Evolutionary conservation across 1,284 basidiomycete genomes (phyloP), one percentile per base, ranked within the genome.

Genomic region (Coniophora puteana): DNA sequence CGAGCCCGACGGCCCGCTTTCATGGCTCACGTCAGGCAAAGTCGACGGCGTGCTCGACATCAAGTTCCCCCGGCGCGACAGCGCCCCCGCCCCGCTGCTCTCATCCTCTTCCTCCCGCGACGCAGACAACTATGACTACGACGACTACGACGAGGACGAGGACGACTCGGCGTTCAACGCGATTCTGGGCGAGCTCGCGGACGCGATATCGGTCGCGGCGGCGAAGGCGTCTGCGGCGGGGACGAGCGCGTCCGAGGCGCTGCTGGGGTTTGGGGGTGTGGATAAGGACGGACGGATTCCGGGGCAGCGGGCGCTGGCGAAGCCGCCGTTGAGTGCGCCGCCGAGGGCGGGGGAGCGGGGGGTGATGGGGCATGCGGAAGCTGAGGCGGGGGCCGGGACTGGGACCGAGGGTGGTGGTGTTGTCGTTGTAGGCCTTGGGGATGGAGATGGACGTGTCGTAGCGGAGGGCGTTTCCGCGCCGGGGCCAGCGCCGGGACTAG

Each of bases 11-110:
- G 93, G 95, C 1, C 93, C 95, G 4, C 83, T 98, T 46, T 92
- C 91, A 4, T 99, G 96, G 95, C 93, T 99, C 49, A 89, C 87
- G 1, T 91, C 93, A 0, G 96, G 96, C 35, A 95, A 95, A 64
- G 80, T 97, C 23, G 95, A 99, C 56, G 89, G 93, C 3, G 96
- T 99, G 3, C 78, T 98, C 14, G 95, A 99, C 65, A 93, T 99
- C 66, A 93, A 94, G 58, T 97, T 99, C 65, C 94, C 96, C 11
- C 80, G 82, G 17, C n/a, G n/a, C n/a, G n/a, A n/a, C n/a, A n/a
- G n/a, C n/a, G n/a, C n/a, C n/a, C n/a, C n/a, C n/a, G n/a, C n/a
- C n/a, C n/a, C n/a, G n/a, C n/a, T n/a, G n/a, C n/a, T n/a, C n/a
- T n/a, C n/a, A n/a, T n/a, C n/a, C n/a, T n/a, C n/a, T n/a, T n/a